Evolutionary conservation across 352 stramenopile genomes (phyloP).

Genomic region (Phytophthora ramorum): DNA sequence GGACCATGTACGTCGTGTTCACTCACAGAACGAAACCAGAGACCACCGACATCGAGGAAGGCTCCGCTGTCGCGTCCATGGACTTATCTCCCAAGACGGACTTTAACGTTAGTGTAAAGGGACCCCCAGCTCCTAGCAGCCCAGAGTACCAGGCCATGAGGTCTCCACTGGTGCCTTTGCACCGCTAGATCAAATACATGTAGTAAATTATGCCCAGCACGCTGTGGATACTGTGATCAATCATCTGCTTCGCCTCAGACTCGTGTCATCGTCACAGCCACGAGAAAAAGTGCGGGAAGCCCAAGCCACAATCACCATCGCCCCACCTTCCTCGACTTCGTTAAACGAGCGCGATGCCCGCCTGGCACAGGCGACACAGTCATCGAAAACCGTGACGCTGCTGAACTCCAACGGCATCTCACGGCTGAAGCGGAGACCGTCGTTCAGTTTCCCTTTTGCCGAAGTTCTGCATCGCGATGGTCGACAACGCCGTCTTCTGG

Average conservation of each 20-base stretch:
- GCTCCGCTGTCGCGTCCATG: conserved; percentile 10
- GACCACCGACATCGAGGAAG: conserved; percentile 19
- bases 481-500: conserved; percentile 21
- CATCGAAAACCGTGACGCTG: not conserved
- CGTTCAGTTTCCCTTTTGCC: conserved; percentile 11
- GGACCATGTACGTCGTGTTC: conserved; percentile 46
- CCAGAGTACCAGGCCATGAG: conserved; percentile 26
- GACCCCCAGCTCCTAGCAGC: conserved; percentile 8
- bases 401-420: no score
- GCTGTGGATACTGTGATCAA: no score
- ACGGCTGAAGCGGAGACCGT: no score
- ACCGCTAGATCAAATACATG: conserved; percentile 12
- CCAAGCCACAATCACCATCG: not conserved
- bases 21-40: conserved; percentile 9
- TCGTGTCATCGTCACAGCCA: not conserved
- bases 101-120: conserved; percentile 14
- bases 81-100: conserved; percentile 26
- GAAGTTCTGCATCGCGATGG: conserved; percentile 9
- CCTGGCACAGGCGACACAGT: not conserved
- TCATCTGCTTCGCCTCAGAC: no score
- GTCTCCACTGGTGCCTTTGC: conserved; percentile 25
- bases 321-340: not conserved
- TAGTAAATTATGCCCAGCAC: not conserved
- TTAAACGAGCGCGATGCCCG: not conserved
- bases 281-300: conserved; percentile 11